A percentile compares a stretch with the other conserved stretches of the same genome.
These are phyloP conservation scores for Pseudomassariella vexata DNA, from an alignment of 2,329 filamentous ascomycete genomes.

Conservation along the genomic window DNA sequence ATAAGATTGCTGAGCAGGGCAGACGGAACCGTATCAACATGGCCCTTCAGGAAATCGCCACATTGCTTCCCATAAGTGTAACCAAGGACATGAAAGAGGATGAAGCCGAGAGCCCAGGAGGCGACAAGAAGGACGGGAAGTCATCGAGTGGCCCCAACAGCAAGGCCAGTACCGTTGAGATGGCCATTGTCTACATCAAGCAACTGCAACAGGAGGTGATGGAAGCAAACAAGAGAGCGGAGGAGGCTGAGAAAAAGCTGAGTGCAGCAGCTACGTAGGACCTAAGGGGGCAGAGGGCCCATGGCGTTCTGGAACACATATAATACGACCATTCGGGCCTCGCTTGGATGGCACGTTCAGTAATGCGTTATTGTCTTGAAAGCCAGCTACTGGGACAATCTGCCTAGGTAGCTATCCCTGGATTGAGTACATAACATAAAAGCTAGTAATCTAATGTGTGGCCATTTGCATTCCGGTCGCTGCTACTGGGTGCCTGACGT, in stretches of 20 bases:
- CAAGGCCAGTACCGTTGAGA: slow-evolving; percentile 96
- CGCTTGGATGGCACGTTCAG: too few relatives aligned
- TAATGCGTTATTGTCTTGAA: too few relatives aligned
- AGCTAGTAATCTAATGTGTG: too few relatives aligned
- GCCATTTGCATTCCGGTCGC: too few relatives aligned
- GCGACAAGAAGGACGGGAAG: slow-evolving; percentile 37
- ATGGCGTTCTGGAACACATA: too few relatives aligned
- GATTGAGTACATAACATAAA: too few relatives aligned
- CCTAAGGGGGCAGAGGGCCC: too few relatives aligned
- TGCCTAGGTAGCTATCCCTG: too few relatives aligned
- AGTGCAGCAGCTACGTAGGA: too few relatives aligned
- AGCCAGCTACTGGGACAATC: too few relatives aligned
- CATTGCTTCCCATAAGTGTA: slow-evolving; percentile 63
- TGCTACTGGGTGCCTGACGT: too few relatives aligned
- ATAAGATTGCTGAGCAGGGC: slow-evolving; percentile 97
- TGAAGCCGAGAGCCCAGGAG: slow-evolving; percentile 42
- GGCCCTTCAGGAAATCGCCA: slow-evolving; percentile 85
- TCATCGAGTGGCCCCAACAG: slow-evolving; percentile 60
- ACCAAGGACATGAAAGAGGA: slow-evolving; percentile 38
- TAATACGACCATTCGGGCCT: too few relatives aligned
- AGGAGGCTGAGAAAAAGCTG: slow-evolving; percentile 59
- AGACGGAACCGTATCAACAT: slow-evolving; percentile 92
- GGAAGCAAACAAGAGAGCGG: slow-evolving; percentile 57
- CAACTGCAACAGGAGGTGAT: slow-evolving; percentile 69
- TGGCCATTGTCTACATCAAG: slow-evolving; percentile 93